Conservation (phyloP, 176 grass and related monocot species). For the Oropetium thomaeum region DNA sequence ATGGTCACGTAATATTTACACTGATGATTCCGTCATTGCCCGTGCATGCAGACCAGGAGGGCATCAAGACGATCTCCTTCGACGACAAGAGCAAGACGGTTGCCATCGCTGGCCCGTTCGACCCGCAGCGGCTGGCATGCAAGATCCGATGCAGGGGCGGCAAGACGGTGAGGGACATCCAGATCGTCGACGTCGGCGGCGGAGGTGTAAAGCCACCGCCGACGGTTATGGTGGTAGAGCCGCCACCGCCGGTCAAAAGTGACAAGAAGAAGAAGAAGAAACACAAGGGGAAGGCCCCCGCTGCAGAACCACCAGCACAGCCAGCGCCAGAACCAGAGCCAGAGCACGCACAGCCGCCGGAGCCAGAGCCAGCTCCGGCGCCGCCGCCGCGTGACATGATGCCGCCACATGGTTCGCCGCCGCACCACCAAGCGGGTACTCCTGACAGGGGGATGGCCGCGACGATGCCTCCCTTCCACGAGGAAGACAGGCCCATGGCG, state of each 20-base stretch:
- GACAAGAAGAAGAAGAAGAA: neutral
- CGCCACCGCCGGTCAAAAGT: neutral
- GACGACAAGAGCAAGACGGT: conserved; percentile 52
- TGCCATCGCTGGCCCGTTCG: conserved; percentile 55
- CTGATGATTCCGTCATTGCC: too few species aligned
- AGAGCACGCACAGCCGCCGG: too few species aligned
- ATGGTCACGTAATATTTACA: too few species aligned
- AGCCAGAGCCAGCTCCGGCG: neutral
- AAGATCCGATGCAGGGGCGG: conserved; percentile 60
- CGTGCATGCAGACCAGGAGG: conserved; percentile 40
- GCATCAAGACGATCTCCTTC: conserved; percentile 51
- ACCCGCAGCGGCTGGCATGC: conserved; percentile 43
- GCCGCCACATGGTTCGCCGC: neutral
- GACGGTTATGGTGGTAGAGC: neutral
- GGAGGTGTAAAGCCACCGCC: neutral
- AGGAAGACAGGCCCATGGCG: conserved; percentile 12
- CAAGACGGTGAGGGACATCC: conserved; percentile 49
- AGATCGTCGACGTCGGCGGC: conserved; percentile 30
- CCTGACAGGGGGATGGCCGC: neutral
- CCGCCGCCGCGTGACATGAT: neutral
- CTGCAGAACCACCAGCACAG: neutral
- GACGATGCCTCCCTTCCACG: neutral
- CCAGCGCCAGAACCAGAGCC: neutral
- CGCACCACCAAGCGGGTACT: neutral
- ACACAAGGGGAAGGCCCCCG: neutral